Evolutionary conservation across 2,329 filamentous ascomycete genomes (phyloP), one percentile per base, ranked within the genome.

Genomic region (Trichoderma atrobrunneum): DNA sequence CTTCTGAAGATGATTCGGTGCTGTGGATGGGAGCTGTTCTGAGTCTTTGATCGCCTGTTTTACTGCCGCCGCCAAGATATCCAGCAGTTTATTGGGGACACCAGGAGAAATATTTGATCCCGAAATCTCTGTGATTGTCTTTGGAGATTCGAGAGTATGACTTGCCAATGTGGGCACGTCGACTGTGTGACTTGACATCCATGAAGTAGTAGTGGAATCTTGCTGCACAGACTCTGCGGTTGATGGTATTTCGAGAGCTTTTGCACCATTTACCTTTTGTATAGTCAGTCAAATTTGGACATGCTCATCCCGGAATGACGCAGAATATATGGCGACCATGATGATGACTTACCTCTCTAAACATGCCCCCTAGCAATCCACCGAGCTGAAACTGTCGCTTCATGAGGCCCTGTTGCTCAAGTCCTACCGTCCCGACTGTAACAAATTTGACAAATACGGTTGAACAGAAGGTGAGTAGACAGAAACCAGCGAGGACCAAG

Each of bases 331-430:
- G 10, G n/a, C 39, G 30, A 3, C 3, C 3, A 32, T 16, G 4
- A 30, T 43, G 21, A n/a, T 1, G 3, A 4, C 65, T 36, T 73
- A 76, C 77, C 67, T 76, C 56, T 6, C 68, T n/a, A 21, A 65
- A 65, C 14, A 71, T 63, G 12, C 64, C 73, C 11, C 67, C 73
- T 1, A 77, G 28, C 28, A 75, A 63, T 14, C 75, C 76, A 7
- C 74, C 76, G 7, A 78, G 74, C 70, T 78, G 77, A 32, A 78
- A 78, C 56, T 78, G 77, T 5, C 77, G 74, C 60, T 65, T 75
- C 36, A 34, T 64, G 39, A 72, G 61, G 16, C 36, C 11, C 2
- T 66, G 59, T 28, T 64, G 63, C 30, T 73, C 60, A 18, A 61
- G 4, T 4, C 30, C 21, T 12, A 59, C 36, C 18, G 66, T 51